phyloP scores from a whole-genome alignment of 352 stramenopile genomes.

The Pythium brassicae region DNA sequence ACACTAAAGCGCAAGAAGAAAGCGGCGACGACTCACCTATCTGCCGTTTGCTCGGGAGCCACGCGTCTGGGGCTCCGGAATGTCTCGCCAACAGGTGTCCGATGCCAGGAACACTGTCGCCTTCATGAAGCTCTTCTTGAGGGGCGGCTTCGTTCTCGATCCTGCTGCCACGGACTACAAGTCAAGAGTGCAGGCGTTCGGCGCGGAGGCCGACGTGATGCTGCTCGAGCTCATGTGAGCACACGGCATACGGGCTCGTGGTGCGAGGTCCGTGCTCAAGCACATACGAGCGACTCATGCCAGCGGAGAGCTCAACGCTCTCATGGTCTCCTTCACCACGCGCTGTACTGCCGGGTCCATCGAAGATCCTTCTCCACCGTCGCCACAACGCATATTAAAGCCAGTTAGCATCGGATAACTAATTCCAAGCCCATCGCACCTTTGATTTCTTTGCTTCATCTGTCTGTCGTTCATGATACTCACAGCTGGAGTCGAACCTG shows the following conservation, averaged over 20 bases:
- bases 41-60: constrained; percentile 1
- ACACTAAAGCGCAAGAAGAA: constrained; percentile 2
- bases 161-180: background rate
- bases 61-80: constrained; percentile 1
- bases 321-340: too few relatives aligned
- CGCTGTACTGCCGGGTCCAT: background rate
- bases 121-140: constrained; percentile 5
- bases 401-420: background rate
- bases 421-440: background rate
- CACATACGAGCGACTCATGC: background rate
- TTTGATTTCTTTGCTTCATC: background rate
- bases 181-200: background rate
- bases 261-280: background rate
- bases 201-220: background rate
- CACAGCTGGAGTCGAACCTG: background rate
- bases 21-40: background rate
- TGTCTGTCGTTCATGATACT: background rate
- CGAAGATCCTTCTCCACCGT: background rate
- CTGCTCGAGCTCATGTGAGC: background rate
- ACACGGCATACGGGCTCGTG: background rate
- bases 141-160: background rate
- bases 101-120: background rate
- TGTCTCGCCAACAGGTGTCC: constrained; percentile 1
- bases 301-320: too few relatives aligned
- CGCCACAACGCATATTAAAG: background rate